Conservation (phyloP, 345 rosid genomes). For the Salix udensis region DNA sequence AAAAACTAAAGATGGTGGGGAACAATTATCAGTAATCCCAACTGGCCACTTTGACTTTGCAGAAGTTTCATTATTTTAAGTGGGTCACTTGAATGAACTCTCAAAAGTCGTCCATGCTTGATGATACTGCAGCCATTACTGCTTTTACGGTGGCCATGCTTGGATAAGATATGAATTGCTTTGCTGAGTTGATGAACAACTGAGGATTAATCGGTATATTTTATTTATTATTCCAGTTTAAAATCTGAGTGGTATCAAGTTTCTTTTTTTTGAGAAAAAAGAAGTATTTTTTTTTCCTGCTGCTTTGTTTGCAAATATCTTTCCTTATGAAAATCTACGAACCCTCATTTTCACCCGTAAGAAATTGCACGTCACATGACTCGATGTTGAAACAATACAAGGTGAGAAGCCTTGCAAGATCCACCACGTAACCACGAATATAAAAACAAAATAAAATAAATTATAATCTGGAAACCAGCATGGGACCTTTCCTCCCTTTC, state of each 20-base stretch:
- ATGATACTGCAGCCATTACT: too few species aligned
- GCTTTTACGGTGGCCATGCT: too few species aligned
- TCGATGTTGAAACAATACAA: conserved; percentile 28
- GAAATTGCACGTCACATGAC: conserved; percentile 8
- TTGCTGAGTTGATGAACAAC: too few species aligned
- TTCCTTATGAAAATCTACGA: conserved; percentile 7
- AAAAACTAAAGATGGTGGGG: neutral
- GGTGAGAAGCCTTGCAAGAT: conserved; percentile 31
- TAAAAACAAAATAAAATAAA: neutral
- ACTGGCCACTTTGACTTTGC: conserved; percentile 14
- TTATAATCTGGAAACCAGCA: neutral
- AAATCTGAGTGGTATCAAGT: too few species aligned
- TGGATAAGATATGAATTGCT: too few species aligned
- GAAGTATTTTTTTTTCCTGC: too few species aligned
- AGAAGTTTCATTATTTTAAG: neutral
- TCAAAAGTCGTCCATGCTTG: neutral
- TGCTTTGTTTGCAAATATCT: too few species aligned
- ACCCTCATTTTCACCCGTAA: conserved; percentile 2
- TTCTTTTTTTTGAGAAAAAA: too few species aligned
- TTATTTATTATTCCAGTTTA: too few species aligned
- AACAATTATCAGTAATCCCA: neutral
- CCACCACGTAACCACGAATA: conserved; percentile 22
- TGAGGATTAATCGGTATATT: too few species aligned
- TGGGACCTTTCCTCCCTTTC: neutral
- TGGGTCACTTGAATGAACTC: neutral